phyloP scores from a whole-genome alignment of 2,329 filamentous ascomycete genomes.

The Phaeosphaeriaceae sp. region DNA sequence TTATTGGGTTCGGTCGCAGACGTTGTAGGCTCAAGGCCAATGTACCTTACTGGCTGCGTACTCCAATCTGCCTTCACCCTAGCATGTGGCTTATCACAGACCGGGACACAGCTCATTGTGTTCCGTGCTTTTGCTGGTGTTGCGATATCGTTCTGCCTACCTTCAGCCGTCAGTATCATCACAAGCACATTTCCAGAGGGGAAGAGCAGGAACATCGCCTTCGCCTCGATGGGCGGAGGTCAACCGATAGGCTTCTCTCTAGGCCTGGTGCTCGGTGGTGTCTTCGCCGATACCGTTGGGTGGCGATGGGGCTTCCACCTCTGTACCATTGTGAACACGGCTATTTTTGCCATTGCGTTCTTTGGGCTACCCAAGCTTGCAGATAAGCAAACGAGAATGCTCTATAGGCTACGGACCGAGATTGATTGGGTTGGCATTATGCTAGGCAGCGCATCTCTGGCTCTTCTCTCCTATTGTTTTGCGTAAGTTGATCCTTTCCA shows the following conservation, averaged over 20 bases:
- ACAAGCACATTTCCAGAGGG: conserved; percentile 57
- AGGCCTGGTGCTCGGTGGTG: conserved; percentile 59
- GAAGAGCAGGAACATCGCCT: conserved; percentile 58
- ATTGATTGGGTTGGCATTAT: conserved; percentile 63
- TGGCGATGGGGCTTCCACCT: conserved; percentile 63
- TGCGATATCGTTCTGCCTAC: conserved; percentile 57
- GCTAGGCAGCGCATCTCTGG: conserved; percentile 56
- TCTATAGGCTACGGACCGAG: conserved; percentile 47
- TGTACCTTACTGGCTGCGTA: conserved; percentile 57
- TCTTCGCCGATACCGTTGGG: conserved; percentile 57
- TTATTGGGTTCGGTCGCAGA: conserved; percentile 60
- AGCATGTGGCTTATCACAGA: conserved; percentile 51
- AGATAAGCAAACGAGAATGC: conserved; percentile 31
- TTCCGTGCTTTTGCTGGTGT: conserved; percentile 57
- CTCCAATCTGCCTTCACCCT: conserved; percentile 55
- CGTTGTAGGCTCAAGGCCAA: conserved; percentile 56
- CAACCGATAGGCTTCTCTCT: conserved; percentile 61
- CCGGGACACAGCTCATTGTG: conserved; percentile 52
- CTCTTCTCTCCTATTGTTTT: conserved; percentile 61
- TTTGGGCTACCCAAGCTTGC: conserved; percentile 47
- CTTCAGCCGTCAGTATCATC: conserved; percentile 59
- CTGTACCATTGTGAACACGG: conserved; percentile 52
- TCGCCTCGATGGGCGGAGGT: conserved; percentile 58
- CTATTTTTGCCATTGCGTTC: conserved; percentile 49
- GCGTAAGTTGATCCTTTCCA: conserved; percentile 51